Evolutionary conservation across 495 filamentous ascomycete genomes (phyloP).

Genomic region (Annulohypoxylon stygium): DNA sequence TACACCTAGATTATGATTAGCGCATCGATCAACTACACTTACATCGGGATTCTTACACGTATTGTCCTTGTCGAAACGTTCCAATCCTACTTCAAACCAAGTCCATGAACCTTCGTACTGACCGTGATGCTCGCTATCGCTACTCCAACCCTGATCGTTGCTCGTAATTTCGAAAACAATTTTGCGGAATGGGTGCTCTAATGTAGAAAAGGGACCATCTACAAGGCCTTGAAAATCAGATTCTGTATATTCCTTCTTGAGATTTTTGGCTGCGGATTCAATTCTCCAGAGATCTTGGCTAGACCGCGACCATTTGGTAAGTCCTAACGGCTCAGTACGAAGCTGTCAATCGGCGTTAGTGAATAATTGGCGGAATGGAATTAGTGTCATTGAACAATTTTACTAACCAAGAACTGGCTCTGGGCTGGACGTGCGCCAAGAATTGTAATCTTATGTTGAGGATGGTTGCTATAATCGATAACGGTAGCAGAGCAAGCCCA

Average conservation of each 20-base stretch:
- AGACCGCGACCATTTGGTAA: slow-evolving; percentile 48
- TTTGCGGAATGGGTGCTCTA: slow-evolving; percentile 63
- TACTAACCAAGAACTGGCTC: slow-evolving; percentile 56
- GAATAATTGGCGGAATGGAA: neutral
- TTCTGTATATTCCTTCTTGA: slow-evolving; percentile 50
- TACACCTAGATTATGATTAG: slow-evolving; percentile 26
- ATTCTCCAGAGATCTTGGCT: slow-evolving; percentile 35
- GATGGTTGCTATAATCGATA: slow-evolving; percentile 34
- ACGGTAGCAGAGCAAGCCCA: slow-evolving; percentile 68
- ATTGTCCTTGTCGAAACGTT: slow-evolving; percentile 55
- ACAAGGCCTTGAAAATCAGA: slow-evolving; percentile 52
- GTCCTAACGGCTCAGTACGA: slow-evolving; percentile 58
- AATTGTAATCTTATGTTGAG: slow-evolving; percentile 24
- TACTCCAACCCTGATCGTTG: slow-evolving; percentile 76
- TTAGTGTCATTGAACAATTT: too few relatives aligned
- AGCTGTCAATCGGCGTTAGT: slow-evolving; percentile 50
- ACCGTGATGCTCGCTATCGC: slow-evolving; percentile 49
- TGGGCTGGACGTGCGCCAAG: slow-evolving; percentile 41
- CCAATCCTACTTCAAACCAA: slow-evolving; percentile 77
- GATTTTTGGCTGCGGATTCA: slow-evolving; percentile 30
- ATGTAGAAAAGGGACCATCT: slow-evolving; percentile 46
- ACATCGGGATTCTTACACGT: slow-evolving; percentile 25
- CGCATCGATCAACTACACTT: neutral
- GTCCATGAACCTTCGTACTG: slow-evolving; percentile 72
- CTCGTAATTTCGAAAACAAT: slow-evolving; percentile 75